Base-by-base conservation (phyloP, 768 basidiomycete species). In the Hygrocybe coccinea region DNA sequence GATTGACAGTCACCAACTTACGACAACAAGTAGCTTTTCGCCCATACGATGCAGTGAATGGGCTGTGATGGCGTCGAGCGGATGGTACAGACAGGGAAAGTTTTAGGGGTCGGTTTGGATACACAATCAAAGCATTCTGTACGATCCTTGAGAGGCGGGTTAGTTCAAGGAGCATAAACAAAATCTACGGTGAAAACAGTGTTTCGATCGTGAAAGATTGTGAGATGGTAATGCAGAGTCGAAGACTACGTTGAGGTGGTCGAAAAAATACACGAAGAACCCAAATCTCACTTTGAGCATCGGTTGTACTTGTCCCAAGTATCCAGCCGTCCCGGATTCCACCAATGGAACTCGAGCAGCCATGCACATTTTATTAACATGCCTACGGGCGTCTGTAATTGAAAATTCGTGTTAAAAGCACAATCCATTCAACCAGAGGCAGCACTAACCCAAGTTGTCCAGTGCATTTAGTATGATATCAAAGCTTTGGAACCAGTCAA, bases 41-140 rank as follows among this genome's bases (percentile, higher is more conserved):
- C 93, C 97, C 97, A 99, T 2, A 97, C 95, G 48, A 99, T 97
- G 65, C 95, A 99, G 64, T 99, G 97, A 50, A 98, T 97, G 0
- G 97, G 93, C 60, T 95, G 95, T 55, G 89, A 91, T 0, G 97
- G 97, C 0, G 97, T 98, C 2, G 92, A 92, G 37, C 95, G 86
- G 61, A 99, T 98, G 0, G 97, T 98, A 69, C 97, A 99, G 9
- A 98, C 95, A 0, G 97, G 95, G 66, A 92, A 98, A 0, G 91
- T 88, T 67, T 94, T 98, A 0, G 94, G 93, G 0, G 89, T 88
- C 1, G 88, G 87, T 67, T 98, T 97, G 4, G 87, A 82, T n/a
- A 91, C 79, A 62, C 97, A 99, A 65, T 97, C 95, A 65, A 95
- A 98, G 71, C 97, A 99, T 66, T 97, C 95, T 1, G 91, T 90